Conservation (phyloP, 2,329 filamentous ascomycete genomes). For the Pyrenophora tritici-repentis region DNA sequence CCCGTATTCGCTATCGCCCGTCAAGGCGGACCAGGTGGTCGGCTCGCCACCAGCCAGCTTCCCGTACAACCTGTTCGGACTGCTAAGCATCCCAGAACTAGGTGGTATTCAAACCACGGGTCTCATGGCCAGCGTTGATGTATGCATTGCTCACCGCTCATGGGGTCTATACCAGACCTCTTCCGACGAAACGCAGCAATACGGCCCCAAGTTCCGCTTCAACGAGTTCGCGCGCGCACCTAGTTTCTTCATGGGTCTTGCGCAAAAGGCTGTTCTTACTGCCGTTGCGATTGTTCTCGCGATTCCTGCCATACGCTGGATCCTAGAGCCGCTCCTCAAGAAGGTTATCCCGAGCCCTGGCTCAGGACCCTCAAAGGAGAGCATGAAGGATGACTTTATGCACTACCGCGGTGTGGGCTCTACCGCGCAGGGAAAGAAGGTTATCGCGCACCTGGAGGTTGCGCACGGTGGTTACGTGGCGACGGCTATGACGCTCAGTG, state of each 20-base stretch:
- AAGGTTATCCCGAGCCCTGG: slow-evolving; percentile 37
- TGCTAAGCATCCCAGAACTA: slow-evolving; percentile 60
- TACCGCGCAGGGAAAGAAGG: slow-evolving; percentile 59
- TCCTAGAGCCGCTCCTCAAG: slow-evolving; percentile 38
- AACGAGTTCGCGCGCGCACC: slow-evolving; percentile 60
- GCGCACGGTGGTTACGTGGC: slow-evolving; percentile 69
- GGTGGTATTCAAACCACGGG: slow-evolving; percentile 65
- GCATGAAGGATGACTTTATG: slow-evolving; percentile 62
- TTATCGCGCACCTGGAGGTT: slow-evolving; percentile 61
- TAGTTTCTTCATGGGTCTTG: slow-evolving; percentile 54
- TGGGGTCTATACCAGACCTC: slow-evolving; percentile 57
- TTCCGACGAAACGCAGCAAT: slow-evolving; percentile 45
- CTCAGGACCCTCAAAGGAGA: slow-evolving; percentile 51
- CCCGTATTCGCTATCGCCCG: slow-evolving; percentile 58
- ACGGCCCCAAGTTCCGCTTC: slow-evolving; percentile 63
- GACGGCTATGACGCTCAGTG: slow-evolving; percentile 66
- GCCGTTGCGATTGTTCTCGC: slow-evolving; percentile 53
- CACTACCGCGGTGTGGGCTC: slow-evolving; percentile 68
- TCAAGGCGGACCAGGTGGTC: slow-evolving; percentile 46
- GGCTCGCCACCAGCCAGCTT: slow-evolving; percentile 45
- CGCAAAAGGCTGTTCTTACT: slow-evolving; percentile 56
- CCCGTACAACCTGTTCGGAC: slow-evolving; percentile 55
- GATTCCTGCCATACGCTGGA: slow-evolving; percentile 59
- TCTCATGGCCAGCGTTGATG: slow-evolving; percentile 58
- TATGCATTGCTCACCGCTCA: slow-evolving; percentile 63